Conservation (phyloP, 148 eudicot species). For the Amaranthus cruentus region DNA sequence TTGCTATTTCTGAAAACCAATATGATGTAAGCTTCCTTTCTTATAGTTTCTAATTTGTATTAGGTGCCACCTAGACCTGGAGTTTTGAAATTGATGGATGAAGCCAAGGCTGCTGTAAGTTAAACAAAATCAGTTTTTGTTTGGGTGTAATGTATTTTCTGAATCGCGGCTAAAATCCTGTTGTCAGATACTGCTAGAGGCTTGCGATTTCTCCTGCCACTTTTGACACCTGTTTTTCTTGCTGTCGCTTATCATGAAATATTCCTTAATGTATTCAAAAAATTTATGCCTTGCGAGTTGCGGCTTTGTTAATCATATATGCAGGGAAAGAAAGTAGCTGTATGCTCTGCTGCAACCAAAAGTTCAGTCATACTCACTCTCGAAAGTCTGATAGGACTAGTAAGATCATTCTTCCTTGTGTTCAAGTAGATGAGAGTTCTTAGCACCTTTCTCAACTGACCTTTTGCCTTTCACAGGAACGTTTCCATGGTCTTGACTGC, state of each 20-base stretch:
- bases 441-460: background rate
- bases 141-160: background rate
- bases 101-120: conserved; percentile 83
- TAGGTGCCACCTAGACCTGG: conserved; percentile 96
- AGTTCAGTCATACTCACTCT: conserved; percentile 85
- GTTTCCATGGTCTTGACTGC: conserved; percentile 83
- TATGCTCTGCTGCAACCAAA: conserved; percentile 98
- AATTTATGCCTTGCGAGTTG: background rate
- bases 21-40: background rate
- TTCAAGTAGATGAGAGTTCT: background rate
- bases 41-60: conserved; percentile 9
- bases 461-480: conserved; percentile 45
- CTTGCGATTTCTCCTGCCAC: no score
- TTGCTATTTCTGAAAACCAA: background rate
- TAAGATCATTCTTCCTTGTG: conserved; percentile 27
- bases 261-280: background rate
- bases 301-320: background rate
- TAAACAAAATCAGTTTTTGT: background rate
- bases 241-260: background rate
- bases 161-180: background rate
- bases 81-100: conserved; percentile 92
- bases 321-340: conserved; percentile 78
- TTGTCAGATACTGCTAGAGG: no score
- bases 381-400: conserved; percentile 86
- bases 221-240: background rate